These are phyloP conservation scores for Diaporthe australafricana DNA, from an alignment of 2,329 filamentous ascomycete species.

Conservation along the genomic window DNA sequence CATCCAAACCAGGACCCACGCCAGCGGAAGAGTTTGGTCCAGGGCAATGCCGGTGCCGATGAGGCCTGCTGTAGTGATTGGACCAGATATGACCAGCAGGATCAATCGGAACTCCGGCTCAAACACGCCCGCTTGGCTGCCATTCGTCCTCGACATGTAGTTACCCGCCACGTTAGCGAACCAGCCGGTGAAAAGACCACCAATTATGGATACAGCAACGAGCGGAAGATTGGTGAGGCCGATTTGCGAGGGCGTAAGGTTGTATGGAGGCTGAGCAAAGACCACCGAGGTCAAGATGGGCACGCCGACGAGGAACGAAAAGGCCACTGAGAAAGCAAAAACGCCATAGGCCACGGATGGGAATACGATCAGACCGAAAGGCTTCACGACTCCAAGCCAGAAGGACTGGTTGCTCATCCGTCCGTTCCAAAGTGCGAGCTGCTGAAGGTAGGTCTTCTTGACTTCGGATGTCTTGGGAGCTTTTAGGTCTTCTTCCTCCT, in stretches of 20 bases:
- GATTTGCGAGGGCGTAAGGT: background rate
- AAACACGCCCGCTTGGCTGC: slow-evolving; percentile 10
- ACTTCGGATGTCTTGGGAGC: background rate
- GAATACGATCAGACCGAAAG: slow-evolving; percentile 20
- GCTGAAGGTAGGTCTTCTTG: slow-evolving; percentile 18
- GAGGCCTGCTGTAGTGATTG: slow-evolving; percentile 22
- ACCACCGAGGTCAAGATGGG: background rate
- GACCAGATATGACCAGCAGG: slow-evolving; percentile 8
- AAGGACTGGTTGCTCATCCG: slow-evolving; percentile 26
- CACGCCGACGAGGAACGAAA: slow-evolving; percentile 17
- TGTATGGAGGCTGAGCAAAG: slow-evolving; percentile 7
- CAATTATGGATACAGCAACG: background rate
- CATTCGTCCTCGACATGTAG: slow-evolving; percentile 20
- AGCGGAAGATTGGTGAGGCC: slow-evolving; percentile 4
- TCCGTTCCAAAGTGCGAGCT: slow-evolving; percentile 21
- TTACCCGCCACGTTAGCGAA: background rate
- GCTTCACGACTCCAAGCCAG: slow-evolving; percentile 24
- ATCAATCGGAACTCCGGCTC: slow-evolving; percentile 31
- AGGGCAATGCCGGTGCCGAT: slow-evolving; percentile 13
- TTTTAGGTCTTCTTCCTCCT: background rate
- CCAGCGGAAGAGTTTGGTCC: background rate
- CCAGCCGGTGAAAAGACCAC: slow-evolving; percentile 5
- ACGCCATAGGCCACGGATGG: slow-evolving; percentile 22
- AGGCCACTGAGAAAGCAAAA: slow-evolving; percentile 10
- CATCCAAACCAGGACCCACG: slow-evolving; percentile 25